A percentile compares a stretch with the other conserved stretches of the same genome.
These are phyloP conservation scores for Pneumocystis murina DNA, from an alignment of 1,139 yeast genomes.

Conservation along the genomic window DNA sequence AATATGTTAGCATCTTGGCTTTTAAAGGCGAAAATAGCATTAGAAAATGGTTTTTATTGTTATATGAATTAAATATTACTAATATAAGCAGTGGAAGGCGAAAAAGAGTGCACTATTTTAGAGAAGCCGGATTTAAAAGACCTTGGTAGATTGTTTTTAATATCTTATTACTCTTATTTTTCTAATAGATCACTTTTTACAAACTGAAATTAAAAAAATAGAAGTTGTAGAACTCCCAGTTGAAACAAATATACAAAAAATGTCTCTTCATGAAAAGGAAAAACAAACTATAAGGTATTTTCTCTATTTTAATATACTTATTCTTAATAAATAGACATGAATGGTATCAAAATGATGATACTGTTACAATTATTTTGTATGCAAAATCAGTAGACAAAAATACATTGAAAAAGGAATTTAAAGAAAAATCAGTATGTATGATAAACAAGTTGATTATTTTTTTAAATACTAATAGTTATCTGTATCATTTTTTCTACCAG, in stretches of 20 bases:
- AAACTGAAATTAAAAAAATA: constrained; percentile 7
- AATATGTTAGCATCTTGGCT: constrained; percentile 37
- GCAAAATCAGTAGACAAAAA: constrained; percentile 47
- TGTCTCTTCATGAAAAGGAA: constrained; percentile 2
- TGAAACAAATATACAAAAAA: background rate
- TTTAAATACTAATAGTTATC: background rate
- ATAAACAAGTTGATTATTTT: background rate
- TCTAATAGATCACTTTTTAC: constrained; percentile 3
- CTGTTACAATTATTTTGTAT: constrained; percentile 55
- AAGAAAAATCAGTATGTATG: constrained; percentile 2
- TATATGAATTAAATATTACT: constrained; percentile 19
- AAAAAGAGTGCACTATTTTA: background rate
- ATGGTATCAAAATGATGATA: constrained; percentile 56
- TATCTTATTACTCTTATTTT: background rate
- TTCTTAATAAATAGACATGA: constrained; percentile 37
- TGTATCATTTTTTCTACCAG: background rate
- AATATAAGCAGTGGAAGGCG: background rate
- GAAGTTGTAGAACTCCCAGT: background rate
- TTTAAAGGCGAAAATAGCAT: constrained; percentile 16
- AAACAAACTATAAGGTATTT: background rate
- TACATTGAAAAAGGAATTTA: constrained; percentile 10
- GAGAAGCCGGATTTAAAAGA: background rate
- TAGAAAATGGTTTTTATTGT: constrained; percentile 26
- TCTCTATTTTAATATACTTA: background rate
- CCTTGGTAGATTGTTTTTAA: background rate